A percentile compares a stretch with the other conserved stretches of the same genome.
Conservation (phyloP, 495 filamentous ascomycete genomes). For the Penicillium herquei region DNA sequence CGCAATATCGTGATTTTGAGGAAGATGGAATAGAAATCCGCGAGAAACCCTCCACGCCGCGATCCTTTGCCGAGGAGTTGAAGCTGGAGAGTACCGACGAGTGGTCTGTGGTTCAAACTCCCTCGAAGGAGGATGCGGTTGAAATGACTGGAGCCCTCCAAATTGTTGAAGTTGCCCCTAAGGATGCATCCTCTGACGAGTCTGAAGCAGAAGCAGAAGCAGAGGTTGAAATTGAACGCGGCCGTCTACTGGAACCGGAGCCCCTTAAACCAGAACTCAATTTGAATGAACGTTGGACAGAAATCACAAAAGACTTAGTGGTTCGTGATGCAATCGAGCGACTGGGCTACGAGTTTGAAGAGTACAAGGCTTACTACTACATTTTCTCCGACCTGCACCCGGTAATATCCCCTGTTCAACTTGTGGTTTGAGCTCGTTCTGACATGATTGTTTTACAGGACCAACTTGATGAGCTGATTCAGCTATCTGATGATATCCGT, state of each 20-base stretch:
- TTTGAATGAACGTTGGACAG: slow-evolving; percentile 81
- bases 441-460: slow-evolving; percentile 52
- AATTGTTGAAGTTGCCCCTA: slow-evolving; percentile 23
- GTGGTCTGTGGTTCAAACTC: slow-evolving; percentile 24
- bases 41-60: slow-evolving; percentile 1
- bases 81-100: slow-evolving; percentile 11
- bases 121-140: slow-evolving; percentile 11
- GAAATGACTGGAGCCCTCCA: slow-evolving; percentile 25
- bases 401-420: slow-evolving; percentile 40
- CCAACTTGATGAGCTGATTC: slow-evolving; percentile 78
- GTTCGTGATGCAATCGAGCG: slow-evolving; percentile 82
- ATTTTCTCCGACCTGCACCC: slow-evolving; percentile 87
- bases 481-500: slow-evolving; percentile 80
- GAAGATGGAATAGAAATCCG: slow-evolving; percentile 21
- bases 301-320: slow-evolving; percentile 93
- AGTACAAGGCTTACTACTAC: slow-evolving; percentile 87
- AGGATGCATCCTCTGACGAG: background rate
- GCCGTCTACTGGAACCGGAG: slow-evolving; percentile 39
- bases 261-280: slow-evolving; percentile 36
- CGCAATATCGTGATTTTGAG: background rate
- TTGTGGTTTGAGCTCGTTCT: background rate
- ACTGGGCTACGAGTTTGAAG: slow-evolving; percentile 85
- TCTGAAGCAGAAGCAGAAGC: slow-evolving; percentile 23
- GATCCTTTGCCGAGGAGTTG: background rate
- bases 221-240: slow-evolving; percentile 22